phyloP scores from a whole-genome alignment of 257 asterid genomes.

The Handroanthus guayacan region DNA sequence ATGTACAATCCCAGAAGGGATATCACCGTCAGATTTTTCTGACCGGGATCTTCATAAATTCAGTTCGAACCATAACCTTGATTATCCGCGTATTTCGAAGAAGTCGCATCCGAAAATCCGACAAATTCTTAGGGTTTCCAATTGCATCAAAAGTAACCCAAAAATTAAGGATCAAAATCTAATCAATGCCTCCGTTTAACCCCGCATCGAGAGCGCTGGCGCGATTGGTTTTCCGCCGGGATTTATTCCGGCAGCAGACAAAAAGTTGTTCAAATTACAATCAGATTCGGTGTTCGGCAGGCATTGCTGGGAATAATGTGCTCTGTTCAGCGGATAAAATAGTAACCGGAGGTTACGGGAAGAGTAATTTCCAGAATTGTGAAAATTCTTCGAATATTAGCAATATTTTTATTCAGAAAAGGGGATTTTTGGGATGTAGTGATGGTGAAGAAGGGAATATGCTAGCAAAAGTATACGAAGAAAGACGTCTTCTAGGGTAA shows the following conservation, averaged over 20 bases:
- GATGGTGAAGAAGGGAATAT: slow-evolving; percentile 79
- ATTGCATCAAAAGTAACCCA: neutral
- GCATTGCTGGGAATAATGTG: slow-evolving; percentile 49
- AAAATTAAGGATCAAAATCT: neutral
- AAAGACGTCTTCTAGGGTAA: slow-evolving; percentile 83
- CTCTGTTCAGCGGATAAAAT: slow-evolving; percentile 36
- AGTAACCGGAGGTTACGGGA: slow-evolving; percentile 29
- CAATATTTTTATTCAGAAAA: slow-evolving; percentile 48
- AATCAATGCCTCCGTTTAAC: slow-evolving; percentile 60
- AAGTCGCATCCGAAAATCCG: slow-evolving; percentile 3
- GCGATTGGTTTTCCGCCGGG: slow-evolving; percentile 49
- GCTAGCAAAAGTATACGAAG: slow-evolving; percentile 77
- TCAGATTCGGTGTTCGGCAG: slow-evolving; percentile 59
- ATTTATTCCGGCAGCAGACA: slow-evolving; percentile 41
- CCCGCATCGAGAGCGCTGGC: slow-evolving; percentile 57
- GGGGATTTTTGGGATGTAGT: slow-evolving; percentile 86
- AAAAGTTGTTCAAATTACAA: slow-evolving; percentile 32
- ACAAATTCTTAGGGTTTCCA: slow-evolving; percentile 28
- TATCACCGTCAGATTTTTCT: neutral
- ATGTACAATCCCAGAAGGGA: neutral
- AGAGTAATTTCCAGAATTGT: slow-evolving; percentile 27
- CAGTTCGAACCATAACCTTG: slow-evolving; percentile 11
- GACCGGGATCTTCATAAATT: slow-evolving; percentile 13
- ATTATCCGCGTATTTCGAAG: slow-evolving; percentile 21
- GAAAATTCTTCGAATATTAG: slow-evolving; percentile 33